phyloP scores from a whole-genome alignment of 2,329 filamentous ascomycete genomes.

The Penicillium rolfsii region DNA sequence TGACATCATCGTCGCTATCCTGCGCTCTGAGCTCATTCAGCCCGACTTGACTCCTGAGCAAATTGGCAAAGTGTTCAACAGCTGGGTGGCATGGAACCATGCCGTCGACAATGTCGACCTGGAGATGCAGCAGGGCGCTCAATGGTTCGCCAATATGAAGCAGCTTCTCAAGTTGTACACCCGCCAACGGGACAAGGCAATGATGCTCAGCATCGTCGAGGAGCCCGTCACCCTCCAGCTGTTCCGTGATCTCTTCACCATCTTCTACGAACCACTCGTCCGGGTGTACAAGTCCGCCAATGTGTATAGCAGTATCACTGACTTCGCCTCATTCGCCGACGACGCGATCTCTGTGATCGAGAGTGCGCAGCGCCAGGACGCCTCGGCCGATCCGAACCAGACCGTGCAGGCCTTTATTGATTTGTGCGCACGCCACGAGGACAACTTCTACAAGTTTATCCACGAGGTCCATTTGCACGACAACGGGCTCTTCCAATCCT shows the following conservation, averaged over 20 bases:
- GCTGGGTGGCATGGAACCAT: slow-evolving; percentile 93
- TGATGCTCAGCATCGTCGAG: slow-evolving; percentile 96
- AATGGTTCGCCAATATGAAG: slow-evolving; percentile 93
- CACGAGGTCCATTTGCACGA: slow-evolving; percentile 97
- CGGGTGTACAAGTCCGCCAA: slow-evolving; percentile 98
- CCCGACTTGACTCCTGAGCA: slow-evolving; percentile 74
- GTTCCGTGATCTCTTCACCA: slow-evolving; percentile 94
- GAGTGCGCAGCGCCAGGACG: slow-evolving; percentile 71
- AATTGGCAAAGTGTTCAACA: slow-evolving; percentile 84
- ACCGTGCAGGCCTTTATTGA: slow-evolving; percentile 98
- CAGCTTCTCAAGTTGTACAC: slow-evolving; percentile 91
- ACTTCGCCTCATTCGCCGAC: slow-evolving; percentile 90
- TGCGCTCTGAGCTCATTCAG: slow-evolving; percentile 75
- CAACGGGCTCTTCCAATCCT: slow-evolving; percentile 90
- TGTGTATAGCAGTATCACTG: slow-evolving; percentile 95
- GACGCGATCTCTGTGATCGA: slow-evolving; percentile 85
- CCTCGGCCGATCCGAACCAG: slow-evolving; percentile 94
- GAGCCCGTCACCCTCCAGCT: slow-evolving; percentile 96
- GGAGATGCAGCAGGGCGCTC: slow-evolving; percentile 83
- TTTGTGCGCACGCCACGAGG: slow-evolving; percentile 88
- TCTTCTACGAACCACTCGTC: slow-evolving; percentile 97
- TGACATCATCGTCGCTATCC: slow-evolving; percentile 82
- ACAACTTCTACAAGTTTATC: slow-evolving; percentile 98
- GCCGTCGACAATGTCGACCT: slow-evolving; percentile 87
- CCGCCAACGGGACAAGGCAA: slow-evolving; percentile 88